Percentiles rank a stretch among this genome's conserved stretches.
Evolutionary conservation across 2,329 filamentous ascomycete species (phyloP).

Genomic region (Elsinoe australis): DNA sequence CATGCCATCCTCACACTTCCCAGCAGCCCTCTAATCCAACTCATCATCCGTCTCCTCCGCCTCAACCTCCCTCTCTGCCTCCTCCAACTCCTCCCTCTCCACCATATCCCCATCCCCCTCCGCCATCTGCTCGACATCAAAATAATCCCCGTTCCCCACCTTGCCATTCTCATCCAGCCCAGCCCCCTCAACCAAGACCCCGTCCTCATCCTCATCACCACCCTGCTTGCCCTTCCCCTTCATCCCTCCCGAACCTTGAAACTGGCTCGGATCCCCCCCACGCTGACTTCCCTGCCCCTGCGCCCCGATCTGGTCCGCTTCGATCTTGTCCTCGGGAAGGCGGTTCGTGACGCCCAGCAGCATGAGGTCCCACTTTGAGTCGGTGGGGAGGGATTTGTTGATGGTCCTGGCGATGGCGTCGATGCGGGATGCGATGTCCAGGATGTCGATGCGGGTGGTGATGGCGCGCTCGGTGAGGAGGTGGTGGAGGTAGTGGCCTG

Average conservation of each 20-base stretch:
- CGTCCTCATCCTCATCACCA: neutral
- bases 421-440: neutral
- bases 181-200: neutral
- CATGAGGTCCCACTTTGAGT: too few species aligned
- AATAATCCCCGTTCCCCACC: conserved; percentile 3
- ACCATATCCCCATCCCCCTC: conserved; percentile 8
- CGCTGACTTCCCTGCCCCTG: neutral
- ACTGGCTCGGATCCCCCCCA: neutral
- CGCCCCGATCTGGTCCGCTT: neutral
- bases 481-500: neutral
- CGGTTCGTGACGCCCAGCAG: too few species aligned
- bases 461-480: neutral
- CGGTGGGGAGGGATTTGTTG: too few species aligned
- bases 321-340: too few species aligned
- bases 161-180: conserved; percentile 4
- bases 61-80: conserved; percentile 1
- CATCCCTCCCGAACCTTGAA: neutral
- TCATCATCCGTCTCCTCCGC: neutral
- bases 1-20: conserved; percentile 1
- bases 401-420: neutral
- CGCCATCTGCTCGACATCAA: conserved; percentile 9
- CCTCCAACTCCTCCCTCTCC: conserved; percentile 3
- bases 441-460: neutral
- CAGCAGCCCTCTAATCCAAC: neutral
- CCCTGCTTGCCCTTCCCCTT: neutral